Conservation (phyloP, 1,139 yeast genomes). For the Taiozyma sp. region DNA sequence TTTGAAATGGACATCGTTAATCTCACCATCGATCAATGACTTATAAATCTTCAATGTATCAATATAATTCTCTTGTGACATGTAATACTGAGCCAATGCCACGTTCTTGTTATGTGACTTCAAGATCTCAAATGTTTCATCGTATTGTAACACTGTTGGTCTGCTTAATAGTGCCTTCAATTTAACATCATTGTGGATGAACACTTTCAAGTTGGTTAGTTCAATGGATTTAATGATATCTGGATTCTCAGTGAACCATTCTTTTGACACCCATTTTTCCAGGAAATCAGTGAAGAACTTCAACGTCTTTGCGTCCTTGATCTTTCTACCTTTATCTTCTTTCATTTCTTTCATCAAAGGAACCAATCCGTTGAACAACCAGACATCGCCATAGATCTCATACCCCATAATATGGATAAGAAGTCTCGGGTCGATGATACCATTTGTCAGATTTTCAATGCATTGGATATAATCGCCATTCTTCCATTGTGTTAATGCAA, state of each 20-base stretch:
- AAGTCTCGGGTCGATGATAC: slow-evolving; percentile 41
- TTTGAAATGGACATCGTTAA: slow-evolving; percentile 26
- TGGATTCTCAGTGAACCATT: slow-evolving; percentile 22
- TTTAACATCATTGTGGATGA: slow-evolving; percentile 16
- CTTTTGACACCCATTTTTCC: slow-evolving; percentile 34
- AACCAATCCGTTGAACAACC: slow-evolving; percentile 35
- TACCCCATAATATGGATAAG: slow-evolving; percentile 35
- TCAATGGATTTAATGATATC: slow-evolving; percentile 35
- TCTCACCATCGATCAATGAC: slow-evolving; percentile 29
- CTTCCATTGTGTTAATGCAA: slow-evolving; percentile 32
- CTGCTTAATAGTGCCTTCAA: slow-evolving; percentile 17
- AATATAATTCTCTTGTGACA: slow-evolving; percentile 25
- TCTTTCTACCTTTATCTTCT: slow-evolving; percentile 17
- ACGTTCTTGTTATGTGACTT: slow-evolving; percentile 27
- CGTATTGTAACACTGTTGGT: slow-evolving; percentile 13
- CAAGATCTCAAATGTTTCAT: slow-evolving; percentile 4
- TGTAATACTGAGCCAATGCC: slow-evolving; percentile 33
- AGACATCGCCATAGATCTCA: slow-evolving; percentile 33
- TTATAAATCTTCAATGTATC: slow-evolving; percentile 38
- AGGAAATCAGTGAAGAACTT: slow-evolving; percentile 31
- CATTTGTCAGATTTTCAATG: slow-evolving; percentile 23
- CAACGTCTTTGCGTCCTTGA: slow-evolving; percentile 18
- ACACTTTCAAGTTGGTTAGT: slow-evolving; percentile 29
- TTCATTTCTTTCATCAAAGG: slow-evolving; percentile 25
- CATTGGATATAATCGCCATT: slow-evolving; percentile 28